Evolutionary conservation across 768 basidiomycete genomes (phyloP).

Genomic region (Melanogaster broomeanus): DNA sequence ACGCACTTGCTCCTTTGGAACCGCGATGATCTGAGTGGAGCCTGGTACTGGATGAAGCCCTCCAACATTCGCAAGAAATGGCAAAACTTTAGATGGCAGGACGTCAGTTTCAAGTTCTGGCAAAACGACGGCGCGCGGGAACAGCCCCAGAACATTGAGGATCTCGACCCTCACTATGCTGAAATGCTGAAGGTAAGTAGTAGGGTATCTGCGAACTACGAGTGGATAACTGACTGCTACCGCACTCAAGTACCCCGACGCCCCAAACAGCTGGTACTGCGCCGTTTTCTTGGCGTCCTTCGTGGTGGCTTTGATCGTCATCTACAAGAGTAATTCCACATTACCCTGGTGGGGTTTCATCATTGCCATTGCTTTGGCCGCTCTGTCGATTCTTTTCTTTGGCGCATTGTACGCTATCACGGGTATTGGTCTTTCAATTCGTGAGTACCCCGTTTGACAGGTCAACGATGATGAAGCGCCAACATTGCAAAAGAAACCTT

Average conservation of each 20-base stretch:
- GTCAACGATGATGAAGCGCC: neutral
- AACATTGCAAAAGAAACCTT: conserved; percentile 21
- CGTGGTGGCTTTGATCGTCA: conserved; percentile 53
- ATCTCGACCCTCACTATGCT: conserved; percentile 55
- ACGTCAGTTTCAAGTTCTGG: conserved; percentile 44
- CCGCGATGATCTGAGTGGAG: conserved; percentile 44
- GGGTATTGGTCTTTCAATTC: conserved; percentile 22
- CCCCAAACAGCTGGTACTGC: conserved; percentile 36
- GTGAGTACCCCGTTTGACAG: conserved; percentile 12
- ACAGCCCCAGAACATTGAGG: conserved; percentile 37
- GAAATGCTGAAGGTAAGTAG: conserved; percentile 46
- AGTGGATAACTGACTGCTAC: neutral
- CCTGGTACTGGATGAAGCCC: conserved; percentile 49
- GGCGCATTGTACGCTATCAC: conserved; percentile 56
- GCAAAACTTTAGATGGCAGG: conserved; percentile 20
- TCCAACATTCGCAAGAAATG: conserved; percentile 28
- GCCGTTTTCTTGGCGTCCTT: conserved; percentile 32
- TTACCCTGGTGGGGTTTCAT: conserved; percentile 63
- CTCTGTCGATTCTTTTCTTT: conserved; percentile 52
- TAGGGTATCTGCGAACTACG: conserved; percentile 14
- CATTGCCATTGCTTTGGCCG: conserved; percentile 52
- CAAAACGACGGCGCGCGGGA: conserved; percentile 14
- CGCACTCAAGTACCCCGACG: conserved; percentile 33
- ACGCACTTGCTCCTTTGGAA: conserved; percentile 58
- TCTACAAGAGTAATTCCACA: conserved; percentile 53